phyloP scores from a whole-genome alignment of 306 rosid species.

The Vigna trinervia region DNA sequence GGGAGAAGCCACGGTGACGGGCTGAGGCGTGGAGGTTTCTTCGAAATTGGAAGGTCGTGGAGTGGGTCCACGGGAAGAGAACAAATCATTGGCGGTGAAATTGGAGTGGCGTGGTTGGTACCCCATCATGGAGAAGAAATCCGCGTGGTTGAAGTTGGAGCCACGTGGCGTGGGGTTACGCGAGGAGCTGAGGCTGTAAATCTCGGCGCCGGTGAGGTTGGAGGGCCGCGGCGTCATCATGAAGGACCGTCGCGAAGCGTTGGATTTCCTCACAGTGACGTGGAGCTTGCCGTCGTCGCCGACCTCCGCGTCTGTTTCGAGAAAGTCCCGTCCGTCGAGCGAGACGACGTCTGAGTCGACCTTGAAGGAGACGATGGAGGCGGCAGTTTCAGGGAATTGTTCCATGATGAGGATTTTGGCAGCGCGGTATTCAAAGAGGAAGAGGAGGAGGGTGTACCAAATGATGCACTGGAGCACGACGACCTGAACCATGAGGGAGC shows the following conservation, averaged over 20 bases:
- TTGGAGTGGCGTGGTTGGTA: conserved; percentile 72
- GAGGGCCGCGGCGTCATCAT: conserved; percentile 85
- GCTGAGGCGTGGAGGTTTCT: conserved; percentile 49
- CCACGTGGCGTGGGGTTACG: conserved; percentile 86
- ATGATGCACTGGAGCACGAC: conserved; percentile 91
- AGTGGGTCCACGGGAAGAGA: conserved; percentile 82
- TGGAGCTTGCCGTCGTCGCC: conserved; percentile 89
- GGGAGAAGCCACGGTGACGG: conserved; percentile 48
- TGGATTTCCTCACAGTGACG: conserved; percentile 83
- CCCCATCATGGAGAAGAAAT: conserved; percentile 88
- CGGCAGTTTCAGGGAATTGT: conserved; percentile 96
- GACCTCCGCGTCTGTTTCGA: conserved; percentile 87
- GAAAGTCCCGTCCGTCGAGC: conserved; percentile 78
- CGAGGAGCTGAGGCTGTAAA: conserved; percentile 85
- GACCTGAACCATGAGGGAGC: conserved; percentile 81
- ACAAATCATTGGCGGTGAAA: conserved; percentile 71
- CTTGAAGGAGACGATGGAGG: conserved; percentile 88
- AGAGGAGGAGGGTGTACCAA: conserved; percentile 87
- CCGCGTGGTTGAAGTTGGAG: conserved; percentile 80
- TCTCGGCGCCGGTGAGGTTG: conserved; percentile 91
- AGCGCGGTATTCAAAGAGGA: conserved; percentile 87
- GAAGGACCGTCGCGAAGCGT: conserved; percentile 73
- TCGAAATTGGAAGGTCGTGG: conserved; percentile 88
- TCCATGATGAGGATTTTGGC: conserved; percentile 88
- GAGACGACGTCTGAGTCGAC: conserved; percentile 95